Evolutionary conservation across 352 stramenopile genomes (phyloP).

Genomic region (Lagenidium sp.): DNA sequence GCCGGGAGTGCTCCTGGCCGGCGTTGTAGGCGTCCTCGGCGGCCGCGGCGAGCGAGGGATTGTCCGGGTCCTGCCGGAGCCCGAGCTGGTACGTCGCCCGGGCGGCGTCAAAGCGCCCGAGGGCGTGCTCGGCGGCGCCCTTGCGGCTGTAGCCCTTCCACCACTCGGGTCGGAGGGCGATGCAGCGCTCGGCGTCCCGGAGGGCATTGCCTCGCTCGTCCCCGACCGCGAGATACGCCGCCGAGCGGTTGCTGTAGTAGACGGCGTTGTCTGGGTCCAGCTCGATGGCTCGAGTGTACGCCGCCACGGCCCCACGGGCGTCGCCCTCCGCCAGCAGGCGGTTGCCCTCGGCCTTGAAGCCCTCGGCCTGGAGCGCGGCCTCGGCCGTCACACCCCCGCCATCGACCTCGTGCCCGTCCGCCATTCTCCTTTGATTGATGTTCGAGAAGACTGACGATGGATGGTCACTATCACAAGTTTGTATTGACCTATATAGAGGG

Average conservation of each 20-base stretch:
- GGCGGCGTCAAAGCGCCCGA: slow-evolving; percentile 66
- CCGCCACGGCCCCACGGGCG: slow-evolving; percentile 55
- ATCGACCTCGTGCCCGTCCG: neutral
- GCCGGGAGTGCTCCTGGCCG: slow-evolving; percentile 54
- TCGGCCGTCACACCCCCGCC: slow-evolving; percentile 22
- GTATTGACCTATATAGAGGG: neutral
- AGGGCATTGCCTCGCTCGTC: slow-evolving; percentile 76
- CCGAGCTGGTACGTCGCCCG: slow-evolving; percentile 61
- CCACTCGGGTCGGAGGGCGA: slow-evolving; percentile 71
- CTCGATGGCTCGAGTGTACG: slow-evolving; percentile 79
- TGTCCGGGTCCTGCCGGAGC: slow-evolving; percentile 59
- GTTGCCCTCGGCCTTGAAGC: slow-evolving; percentile 84
- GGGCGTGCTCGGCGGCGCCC: slow-evolving; percentile 65
- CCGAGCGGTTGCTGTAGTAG: slow-evolving; percentile 83
- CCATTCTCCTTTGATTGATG: neutral
- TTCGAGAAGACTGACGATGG: neutral
- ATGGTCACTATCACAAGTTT: no score
- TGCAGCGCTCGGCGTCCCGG: slow-evolving; percentile 67
- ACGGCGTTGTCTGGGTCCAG: slow-evolving; percentile 81
- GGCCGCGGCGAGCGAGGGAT: slow-evolving; percentile 51
- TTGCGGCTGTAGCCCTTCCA: slow-evolving; percentile 86
- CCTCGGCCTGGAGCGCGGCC: slow-evolving; percentile 60
- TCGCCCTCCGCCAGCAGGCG: slow-evolving; percentile 49
- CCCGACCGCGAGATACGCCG: slow-evolving; percentile 68
- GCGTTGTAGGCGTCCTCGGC: slow-evolving; percentile 63